Evolutionary conservation across 1,139 yeast genomes (phyloP).

Genomic region (Sugiyamaella castrensis): DNA sequence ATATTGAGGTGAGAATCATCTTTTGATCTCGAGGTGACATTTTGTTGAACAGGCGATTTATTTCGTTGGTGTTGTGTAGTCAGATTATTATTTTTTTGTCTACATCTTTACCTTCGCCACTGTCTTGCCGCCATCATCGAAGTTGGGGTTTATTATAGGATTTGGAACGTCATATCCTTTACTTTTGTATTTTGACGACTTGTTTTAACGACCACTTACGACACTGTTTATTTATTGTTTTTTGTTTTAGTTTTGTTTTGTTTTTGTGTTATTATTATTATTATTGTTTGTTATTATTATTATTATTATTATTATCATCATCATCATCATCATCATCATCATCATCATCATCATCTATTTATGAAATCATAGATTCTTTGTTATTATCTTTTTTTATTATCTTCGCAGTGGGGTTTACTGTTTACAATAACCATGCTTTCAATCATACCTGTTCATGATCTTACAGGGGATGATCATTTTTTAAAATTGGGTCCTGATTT

Average conservation of each 20-base stretch:
- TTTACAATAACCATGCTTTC: slow-evolving; percentile 1
- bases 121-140: too few relatives aligned
- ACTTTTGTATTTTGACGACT: too few relatives aligned
- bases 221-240: slow-evolving; percentile 8
- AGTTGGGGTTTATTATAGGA: too few relatives aligned
- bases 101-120: too few relatives aligned
- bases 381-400: not conserved
- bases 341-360: not conserved
- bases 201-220: slow-evolving; percentile 9
- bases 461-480: not conserved
- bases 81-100: too few relatives aligned
- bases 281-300: not conserved
- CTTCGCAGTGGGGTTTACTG: not conserved
- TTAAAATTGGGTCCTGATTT: not conserved
- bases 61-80: too few relatives aligned
- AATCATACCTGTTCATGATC: slow-evolving; percentile 7
- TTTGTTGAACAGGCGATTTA: too few relatives aligned
- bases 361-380: slow-evolving; percentile 4
- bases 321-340: not conserved
- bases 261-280: not conserved
- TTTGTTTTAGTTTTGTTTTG: slow-evolving; percentile 7
- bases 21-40: too few relatives aligned
- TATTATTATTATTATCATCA: too few relatives aligned
- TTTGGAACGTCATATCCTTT: too few relatives aligned
- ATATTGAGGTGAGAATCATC: too few relatives aligned